Percentiles rank a stretch among this genome's conserved stretches.
Evolutionary conservation across 2,329 filamentous ascomycete genomes (phyloP).

Genomic region (Zymoseptoria tritici): DNA sequence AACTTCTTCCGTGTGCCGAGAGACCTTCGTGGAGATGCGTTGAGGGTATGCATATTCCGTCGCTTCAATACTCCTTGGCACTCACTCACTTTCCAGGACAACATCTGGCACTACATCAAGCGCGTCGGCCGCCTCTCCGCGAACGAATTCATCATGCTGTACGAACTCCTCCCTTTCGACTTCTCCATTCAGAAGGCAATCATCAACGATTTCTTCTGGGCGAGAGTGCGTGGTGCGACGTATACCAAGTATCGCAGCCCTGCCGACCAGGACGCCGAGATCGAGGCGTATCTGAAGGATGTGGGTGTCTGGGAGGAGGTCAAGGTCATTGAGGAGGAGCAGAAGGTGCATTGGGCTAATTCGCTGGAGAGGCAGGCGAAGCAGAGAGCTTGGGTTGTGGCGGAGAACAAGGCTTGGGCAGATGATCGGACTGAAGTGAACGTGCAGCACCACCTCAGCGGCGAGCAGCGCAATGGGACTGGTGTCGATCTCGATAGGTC

Average conservation of each 20-base stretch:
- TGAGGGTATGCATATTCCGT: not conserved
- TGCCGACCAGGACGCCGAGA: not conserved
- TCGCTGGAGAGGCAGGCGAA: not conserved
- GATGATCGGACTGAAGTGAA: too few relatives aligned
- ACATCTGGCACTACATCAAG: not conserved
- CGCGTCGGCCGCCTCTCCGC: not conserved
- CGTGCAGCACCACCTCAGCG: not conserved
- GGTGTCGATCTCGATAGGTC: too few relatives aligned
- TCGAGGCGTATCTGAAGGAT: not conserved
- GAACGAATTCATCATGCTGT: constrained; percentile 3
- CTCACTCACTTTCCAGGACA: too few relatives aligned
- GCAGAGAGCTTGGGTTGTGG: not conserved
- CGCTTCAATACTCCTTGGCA: too few relatives aligned
- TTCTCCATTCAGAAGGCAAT: not conserved
- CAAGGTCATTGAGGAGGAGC: not conserved
- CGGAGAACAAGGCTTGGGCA: not conserved
- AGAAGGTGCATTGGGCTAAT: not conserved
- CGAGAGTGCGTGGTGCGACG: not conserved
- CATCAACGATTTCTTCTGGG: not conserved
- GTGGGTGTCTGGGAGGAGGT: constrained; percentile 1
- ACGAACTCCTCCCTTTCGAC: constrained; percentile 1
- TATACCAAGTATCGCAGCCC: not conserved
- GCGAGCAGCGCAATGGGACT: not conserved
- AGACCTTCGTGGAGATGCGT: not conserved
- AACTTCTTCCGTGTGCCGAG: not conserved